Evolutionary conservation across 495 filamentous ascomycete genomes (phyloP), one percentile per base, ranked within the genome.

Genomic region (Rhypophila decipiens): DNA sequence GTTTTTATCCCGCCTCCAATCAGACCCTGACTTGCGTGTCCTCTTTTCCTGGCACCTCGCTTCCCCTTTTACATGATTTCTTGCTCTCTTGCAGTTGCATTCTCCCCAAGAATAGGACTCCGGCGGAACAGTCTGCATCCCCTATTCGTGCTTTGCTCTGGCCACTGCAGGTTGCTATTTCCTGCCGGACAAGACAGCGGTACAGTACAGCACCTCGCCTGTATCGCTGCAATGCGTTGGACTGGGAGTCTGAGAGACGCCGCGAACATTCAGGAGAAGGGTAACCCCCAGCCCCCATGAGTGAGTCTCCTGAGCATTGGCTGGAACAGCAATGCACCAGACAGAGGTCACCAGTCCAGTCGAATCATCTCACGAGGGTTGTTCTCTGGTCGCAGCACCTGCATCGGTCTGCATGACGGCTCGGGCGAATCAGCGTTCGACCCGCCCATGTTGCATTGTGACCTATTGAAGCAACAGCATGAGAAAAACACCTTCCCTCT

Each of bases 321-420:
- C 36, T 13, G 17, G 36, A 38, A 45, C 40, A 37, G 39, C 1
- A 42, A 24, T 49, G 51, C 51, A 44, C 40, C 35, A 49, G 27
- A 33, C 21, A 1, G 41, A 49, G 41, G 42, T 24, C 15, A 37
- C 15, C 44, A 46, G 51, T 46, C 15, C 44, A 46, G 51, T 46
- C 51, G 49, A 53, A 53, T 53, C 51, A 53, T 41, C 45, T 39
- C 37, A 21, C 45, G 45, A 53, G 45, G 44, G 23, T 35, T 39
- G 24, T 35, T 5, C 37, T 39, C 20, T 15, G 21, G 39, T 27
- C 19, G 49, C 46, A 40, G 49, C 43, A 36, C 23, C 24, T 50
- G 39, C 50, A 52, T 24, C 24, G 12, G 24, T 22, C 46, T 40
- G 47, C 47, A 45, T 31, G 41, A 48, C 19, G n/a, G 34, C 42